Evolutionary conservation across 2,329 filamentous ascomycete genomes (phyloP), one percentile per base, ranked within the genome.

Genomic region (Pseudogymnoascus sp.): DNA sequence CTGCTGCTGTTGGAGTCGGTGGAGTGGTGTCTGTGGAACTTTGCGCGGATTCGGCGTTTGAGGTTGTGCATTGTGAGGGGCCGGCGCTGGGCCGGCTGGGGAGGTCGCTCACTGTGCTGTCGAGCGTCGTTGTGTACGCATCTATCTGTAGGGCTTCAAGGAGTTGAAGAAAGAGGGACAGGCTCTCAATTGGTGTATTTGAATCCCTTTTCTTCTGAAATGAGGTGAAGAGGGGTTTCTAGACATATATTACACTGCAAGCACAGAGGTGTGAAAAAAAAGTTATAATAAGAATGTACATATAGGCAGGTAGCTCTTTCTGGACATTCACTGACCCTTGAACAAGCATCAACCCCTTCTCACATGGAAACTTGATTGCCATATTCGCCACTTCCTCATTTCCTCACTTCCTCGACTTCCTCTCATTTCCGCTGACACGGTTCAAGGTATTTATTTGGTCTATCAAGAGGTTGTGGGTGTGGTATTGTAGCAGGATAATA

Each of bases 251-350:
- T 50, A 28, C 44, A 50, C 44, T 5, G 23, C 44, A 50, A 28
- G 14, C 44, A 50, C 12, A 50, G 44, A 25, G 14, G n/a, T 5
- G 40, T 50, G 44, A 28, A 28, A 50, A 50, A 50, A 50, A 50
- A 50, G 44, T 50, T 50, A 50, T 50, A 28, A 50, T 50, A 50
- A 25, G 23, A n/a, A 50, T 50, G 44, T 50, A 50, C 44, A 50
- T 25, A 50, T 47, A 50, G 44, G 44, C 44, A 28, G 12, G 44
- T 50, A 6, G 44, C 44, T 50, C 44, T 50, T 50, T 50, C 44
- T 5, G 28, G 44, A 28, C 23, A 4, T n/a, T 31, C 28, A 31
- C 28, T 2, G 23, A 50, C 12, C 44, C 44, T n/a, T 28, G 23
- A n/a, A 50, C 12, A 1, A 28, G 44, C 12, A 28, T 50, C 44